Evolutionary conservation across 306 rosid genomes (phyloP).

Genomic region (Albizia julibrissin): DNA sequence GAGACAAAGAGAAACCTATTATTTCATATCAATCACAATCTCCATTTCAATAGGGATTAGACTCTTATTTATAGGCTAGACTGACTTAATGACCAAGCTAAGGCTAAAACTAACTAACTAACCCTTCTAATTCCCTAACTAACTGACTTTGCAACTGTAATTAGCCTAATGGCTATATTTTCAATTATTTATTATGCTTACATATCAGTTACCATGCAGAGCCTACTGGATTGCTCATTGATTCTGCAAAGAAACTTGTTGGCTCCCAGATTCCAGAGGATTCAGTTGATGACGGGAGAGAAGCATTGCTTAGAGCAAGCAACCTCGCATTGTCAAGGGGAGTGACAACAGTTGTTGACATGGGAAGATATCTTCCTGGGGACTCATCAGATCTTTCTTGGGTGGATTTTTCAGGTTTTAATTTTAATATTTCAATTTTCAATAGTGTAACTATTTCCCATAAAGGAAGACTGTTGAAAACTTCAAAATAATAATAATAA

Average conservation of each 20-base stretch:
- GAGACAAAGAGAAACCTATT: too few relatives aligned
- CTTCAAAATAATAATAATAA: not conserved
- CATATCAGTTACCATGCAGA: constrained; percentile 51
- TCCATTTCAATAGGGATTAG: too few relatives aligned
- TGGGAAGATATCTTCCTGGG: constrained; percentile 84
- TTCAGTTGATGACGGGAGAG: constrained; percentile 74
- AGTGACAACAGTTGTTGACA: constrained; percentile 86
- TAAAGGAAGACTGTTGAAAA: constrained; percentile 6
- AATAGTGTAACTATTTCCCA: not conserved
- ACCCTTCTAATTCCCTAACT: too few relatives aligned
- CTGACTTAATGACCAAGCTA: too few relatives aligned
- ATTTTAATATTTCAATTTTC: not conserved
- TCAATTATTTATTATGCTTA: too few relatives aligned
- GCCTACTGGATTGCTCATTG: constrained; percentile 78
- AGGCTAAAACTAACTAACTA: too few relatives aligned
- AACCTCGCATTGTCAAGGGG: constrained; percentile 65
- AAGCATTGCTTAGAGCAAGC: constrained; percentile 77
- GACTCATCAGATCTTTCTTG: constrained; percentile 57
- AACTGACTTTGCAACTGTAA: too few relatives aligned
- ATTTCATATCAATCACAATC: too few relatives aligned
- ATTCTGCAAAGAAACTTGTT: constrained; percentile 64
- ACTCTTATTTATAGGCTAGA: too few relatives aligned
- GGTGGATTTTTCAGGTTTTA: constrained; percentile 87
- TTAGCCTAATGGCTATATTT: too few relatives aligned
- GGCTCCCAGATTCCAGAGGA: constrained; percentile 58